These are phyloP conservation scores for Sabuloglossum arenarium DNA, from an alignment of 495 filamentous ascomycete genomes.

Conservation along the genomic window DNA sequence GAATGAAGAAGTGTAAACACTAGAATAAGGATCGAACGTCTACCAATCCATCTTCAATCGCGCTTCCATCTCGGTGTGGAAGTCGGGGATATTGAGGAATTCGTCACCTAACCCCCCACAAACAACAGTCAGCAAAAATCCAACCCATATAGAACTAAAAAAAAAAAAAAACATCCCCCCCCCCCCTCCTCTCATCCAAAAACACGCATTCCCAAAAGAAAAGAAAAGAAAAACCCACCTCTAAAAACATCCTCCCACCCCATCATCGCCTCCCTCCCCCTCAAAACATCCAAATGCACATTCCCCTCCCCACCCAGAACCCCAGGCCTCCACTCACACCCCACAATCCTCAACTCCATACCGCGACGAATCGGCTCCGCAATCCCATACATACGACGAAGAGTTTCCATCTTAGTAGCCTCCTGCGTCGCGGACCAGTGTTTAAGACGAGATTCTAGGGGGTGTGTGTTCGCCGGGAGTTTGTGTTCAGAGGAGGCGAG, in stretches of 20 bases:
- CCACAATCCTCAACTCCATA: slow-evolving; percentile 80
- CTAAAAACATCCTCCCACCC: slow-evolving; percentile 85
- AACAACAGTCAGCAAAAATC: neutral
- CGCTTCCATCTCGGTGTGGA: slow-evolving; percentile 90
- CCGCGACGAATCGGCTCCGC: slow-evolving; percentile 84
- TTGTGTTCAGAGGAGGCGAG: slow-evolving; percentile 12
- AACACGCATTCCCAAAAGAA: too few relatives aligned
- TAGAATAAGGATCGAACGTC: too few relatives aligned
- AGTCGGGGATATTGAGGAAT: slow-evolving; percentile 36
- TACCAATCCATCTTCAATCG: slow-evolving; percentile 57
- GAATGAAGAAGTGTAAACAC: too few relatives aligned
- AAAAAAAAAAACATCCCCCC: too few relatives aligned
- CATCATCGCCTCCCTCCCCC: slow-evolving; percentile 50
- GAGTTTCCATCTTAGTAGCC: slow-evolving; percentile 60
- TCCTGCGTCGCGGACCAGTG: slow-evolving; percentile 76
- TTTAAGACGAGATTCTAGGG: slow-evolving; percentile 72
- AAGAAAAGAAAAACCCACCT: slow-evolving; percentile 23
- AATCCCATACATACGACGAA: slow-evolving; percentile 73
- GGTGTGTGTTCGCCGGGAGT: slow-evolving; percentile 31
- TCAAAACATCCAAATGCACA: slow-evolving; percentile 48
- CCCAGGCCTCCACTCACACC: slow-evolving; percentile 24
- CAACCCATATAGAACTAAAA: too few relatives aligned
- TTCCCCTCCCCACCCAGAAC: slow-evolving; percentile 20
- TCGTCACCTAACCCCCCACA: slow-evolving; percentile 37
- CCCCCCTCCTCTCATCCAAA: too few relatives aligned